These are phyloP conservation scores for Xanthoconium stramineum DNA, from an alignment of 768 basidiomycete genomes.

Conservation along the genomic window DNA sequence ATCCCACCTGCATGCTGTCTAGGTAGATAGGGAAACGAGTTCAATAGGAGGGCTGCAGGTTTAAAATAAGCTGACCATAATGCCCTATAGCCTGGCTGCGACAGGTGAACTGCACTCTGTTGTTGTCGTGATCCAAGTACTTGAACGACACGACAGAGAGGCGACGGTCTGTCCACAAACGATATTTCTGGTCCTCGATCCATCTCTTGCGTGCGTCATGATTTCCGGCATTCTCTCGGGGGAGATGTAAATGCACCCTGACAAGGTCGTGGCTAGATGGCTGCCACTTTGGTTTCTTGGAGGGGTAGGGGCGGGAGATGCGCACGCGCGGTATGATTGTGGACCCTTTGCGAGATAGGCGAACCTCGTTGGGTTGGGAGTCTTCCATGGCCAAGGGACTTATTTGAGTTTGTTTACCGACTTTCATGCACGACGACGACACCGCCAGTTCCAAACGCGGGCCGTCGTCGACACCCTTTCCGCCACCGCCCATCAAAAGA, in stretches of 20 bases:
- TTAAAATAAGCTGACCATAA: slow-evolving; percentile 2
- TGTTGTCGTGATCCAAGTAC: slow-evolving; percentile 2
- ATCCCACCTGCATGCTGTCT: not conserved
- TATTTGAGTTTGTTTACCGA: slow-evolving; percentile 26
- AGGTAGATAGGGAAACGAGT: not conserved
- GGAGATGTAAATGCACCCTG: slow-evolving; percentile 2
- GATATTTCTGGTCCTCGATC: slow-evolving; percentile 10
- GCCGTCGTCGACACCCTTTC: slow-evolving; percentile 1
- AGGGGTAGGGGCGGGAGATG: not conserved
- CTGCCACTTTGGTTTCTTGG: slow-evolving; percentile 5
- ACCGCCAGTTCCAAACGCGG: slow-evolving; percentile 10
- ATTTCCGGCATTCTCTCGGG: slow-evolving; percentile 6
- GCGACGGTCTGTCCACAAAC: slow-evolving; percentile 3
- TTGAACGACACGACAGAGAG: slow-evolving; percentile 10
- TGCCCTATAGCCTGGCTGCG: not conserved
- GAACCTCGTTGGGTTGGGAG: slow-evolving; percentile 38
- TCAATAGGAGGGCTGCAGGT: not conserved
- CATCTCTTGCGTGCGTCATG: slow-evolving; percentile 11
- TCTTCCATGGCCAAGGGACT: slow-evolving; percentile 30
- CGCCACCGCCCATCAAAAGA: not conserved
- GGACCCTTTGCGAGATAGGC: slow-evolving; percentile 33
- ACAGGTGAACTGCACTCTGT: slow-evolving; percentile 11
- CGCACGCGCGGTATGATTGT: slow-evolving; percentile 28
- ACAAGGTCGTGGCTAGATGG: not conserved
- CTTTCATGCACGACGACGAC: slow-evolving; percentile 14